phyloP scores from a whole-genome alignment of 2,329 filamentous ascomycete genomes.

The Aureobasidium mangrovei region DNA sequence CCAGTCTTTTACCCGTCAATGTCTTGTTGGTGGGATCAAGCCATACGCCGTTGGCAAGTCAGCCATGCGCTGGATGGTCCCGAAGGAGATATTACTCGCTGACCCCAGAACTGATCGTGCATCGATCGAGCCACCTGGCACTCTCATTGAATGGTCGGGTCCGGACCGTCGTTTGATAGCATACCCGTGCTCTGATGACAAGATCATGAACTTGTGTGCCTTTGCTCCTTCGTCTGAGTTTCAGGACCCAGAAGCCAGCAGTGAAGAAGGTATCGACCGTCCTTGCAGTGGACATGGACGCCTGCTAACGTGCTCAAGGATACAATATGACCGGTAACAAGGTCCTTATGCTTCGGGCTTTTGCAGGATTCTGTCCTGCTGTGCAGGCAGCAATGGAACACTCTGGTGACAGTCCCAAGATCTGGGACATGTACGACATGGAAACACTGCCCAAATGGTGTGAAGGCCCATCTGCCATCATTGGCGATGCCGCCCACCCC shows the following conservation, averaged over 20 bases:
- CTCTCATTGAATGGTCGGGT: slow-evolving; percentile 7
- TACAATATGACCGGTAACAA: slow-evolving; percentile 7
- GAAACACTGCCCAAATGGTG: slow-evolving; percentile 10
- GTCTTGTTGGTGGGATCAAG: slow-evolving; percentile 1
- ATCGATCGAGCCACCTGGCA: slow-evolving; percentile 3
- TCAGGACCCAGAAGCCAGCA: not conserved
- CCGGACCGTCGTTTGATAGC: slow-evolving; percentile 4
- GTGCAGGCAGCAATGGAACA: slow-evolving; percentile 10
- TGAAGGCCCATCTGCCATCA: slow-evolving; percentile 5
- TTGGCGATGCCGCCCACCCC: slow-evolving; percentile 9
- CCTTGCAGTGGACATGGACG: not conserved
- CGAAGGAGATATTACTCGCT: not conserved
- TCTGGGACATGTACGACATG: slow-evolving; percentile 13
- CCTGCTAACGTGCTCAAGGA: not conserved
- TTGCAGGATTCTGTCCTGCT: slow-evolving; percentile 5
- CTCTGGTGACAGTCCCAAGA: slow-evolving; percentile 7
- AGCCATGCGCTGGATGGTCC: slow-evolving; percentile 8
- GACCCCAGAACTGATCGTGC: not conserved
- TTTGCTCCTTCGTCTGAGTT: slow-evolving; percentile 9
- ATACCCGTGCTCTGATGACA: slow-evolving; percentile 8
- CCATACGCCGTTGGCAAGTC: slow-evolving; percentile 6
- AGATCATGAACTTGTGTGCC: slow-evolving; percentile 11
- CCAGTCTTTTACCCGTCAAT: slow-evolving; percentile 1
- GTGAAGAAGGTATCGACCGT: not conserved
- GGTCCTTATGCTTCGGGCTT: slow-evolving; percentile 4